These are phyloP conservation scores for Rhododendron griersonianum DNA, from an alignment of 148 eudicot genomes.

Conservation along the genomic window DNA sequence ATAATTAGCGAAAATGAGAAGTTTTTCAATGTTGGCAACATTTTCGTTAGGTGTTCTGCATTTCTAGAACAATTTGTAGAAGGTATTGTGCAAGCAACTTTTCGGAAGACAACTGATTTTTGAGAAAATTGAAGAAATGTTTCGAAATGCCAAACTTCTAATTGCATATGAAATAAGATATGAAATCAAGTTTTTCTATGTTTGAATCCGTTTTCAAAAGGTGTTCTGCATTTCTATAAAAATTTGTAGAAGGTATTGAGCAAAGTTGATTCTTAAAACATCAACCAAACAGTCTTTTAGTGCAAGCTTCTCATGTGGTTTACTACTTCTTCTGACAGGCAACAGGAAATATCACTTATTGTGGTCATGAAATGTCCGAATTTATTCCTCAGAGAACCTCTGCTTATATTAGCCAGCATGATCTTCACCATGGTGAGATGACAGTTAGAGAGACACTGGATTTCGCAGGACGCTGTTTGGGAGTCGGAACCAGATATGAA, in stretches of 20 bases:
- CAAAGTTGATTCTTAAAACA: not conserved
- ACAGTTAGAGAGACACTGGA: constrained; percentile 49
- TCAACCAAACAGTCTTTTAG: not conserved
- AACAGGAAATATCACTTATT: constrained; percentile 32
- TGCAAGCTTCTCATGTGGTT: not conserved
- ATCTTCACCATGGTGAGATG: constrained; percentile 53
- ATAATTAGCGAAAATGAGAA: not conserved
- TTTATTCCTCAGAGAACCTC: constrained; percentile 46
- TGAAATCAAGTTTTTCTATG: not conserved
- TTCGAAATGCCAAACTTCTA: not conserved
- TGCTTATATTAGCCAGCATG: constrained; percentile 46
- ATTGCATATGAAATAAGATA: not conserved
- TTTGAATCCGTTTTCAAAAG: not conserved
- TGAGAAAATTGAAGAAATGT: not conserved
- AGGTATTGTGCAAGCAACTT: not conserved
- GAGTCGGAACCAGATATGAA: constrained; percentile 39
- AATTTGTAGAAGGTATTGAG: not conserved
- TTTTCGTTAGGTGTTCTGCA: not conserved
- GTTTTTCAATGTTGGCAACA: not conserved
- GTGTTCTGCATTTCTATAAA: not conserved
- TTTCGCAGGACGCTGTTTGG: constrained; percentile 40
- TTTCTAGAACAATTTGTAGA: not conserved
- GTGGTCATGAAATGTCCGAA: constrained; percentile 39
- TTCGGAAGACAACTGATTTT: not conserved
- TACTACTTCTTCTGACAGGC: constrained; percentile 13